Evolutionary conservation across 306 rosid species (phyloP).

Genomic region (Pterocarpus macrocarpus): DNA sequence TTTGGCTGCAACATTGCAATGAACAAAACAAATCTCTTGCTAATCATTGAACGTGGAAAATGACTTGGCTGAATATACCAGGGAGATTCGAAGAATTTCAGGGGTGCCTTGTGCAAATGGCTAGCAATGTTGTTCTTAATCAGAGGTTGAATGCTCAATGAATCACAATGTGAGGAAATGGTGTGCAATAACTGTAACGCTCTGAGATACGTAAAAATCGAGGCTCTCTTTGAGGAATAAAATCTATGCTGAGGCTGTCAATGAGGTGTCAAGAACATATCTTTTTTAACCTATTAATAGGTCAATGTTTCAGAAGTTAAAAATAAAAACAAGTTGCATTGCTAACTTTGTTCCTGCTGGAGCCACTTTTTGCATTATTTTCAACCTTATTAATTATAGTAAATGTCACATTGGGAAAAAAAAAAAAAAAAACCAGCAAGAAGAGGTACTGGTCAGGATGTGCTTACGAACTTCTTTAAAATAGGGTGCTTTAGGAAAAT

Average conservation of each 20-base stretch:
- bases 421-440: background rate
- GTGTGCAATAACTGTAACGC: slow-evolving; percentile 1
- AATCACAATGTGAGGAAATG: slow-evolving; percentile 26
- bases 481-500: background rate
- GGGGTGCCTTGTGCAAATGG: background rate
- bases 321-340: slow-evolving; percentile 39
- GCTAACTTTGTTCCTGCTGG: slow-evolving; percentile 35
- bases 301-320: slow-evolving; percentile 34
- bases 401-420: slow-evolving; percentile 29
- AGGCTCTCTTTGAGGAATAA: slow-evolving; percentile 37
- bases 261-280: slow-evolving; percentile 45
- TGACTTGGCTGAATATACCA: background rate
- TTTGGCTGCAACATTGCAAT: background rate
- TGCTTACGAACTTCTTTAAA: slow-evolving; percentile 17
- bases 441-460: slow-evolving; percentile 28
- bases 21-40: slow-evolving; percentile 2
- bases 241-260: slow-evolving; percentile 43
- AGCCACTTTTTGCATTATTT: slow-evolving; percentile 21
- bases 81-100: background rate
- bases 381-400: slow-evolving; percentile 49
- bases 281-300: slow-evolving; percentile 52
- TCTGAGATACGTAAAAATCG: slow-evolving; percentile 38
- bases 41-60: background rate
- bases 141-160: slow-evolving; percentile 8
- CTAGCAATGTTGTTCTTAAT: background rate